Percentiles rank a stretch among this genome's conserved stretches.
These are phyloP conservation scores for Cercospora sesami DNA, from an alignment of 2,329 filamentous ascomycete genomes.

Conservation along the genomic window DNA sequence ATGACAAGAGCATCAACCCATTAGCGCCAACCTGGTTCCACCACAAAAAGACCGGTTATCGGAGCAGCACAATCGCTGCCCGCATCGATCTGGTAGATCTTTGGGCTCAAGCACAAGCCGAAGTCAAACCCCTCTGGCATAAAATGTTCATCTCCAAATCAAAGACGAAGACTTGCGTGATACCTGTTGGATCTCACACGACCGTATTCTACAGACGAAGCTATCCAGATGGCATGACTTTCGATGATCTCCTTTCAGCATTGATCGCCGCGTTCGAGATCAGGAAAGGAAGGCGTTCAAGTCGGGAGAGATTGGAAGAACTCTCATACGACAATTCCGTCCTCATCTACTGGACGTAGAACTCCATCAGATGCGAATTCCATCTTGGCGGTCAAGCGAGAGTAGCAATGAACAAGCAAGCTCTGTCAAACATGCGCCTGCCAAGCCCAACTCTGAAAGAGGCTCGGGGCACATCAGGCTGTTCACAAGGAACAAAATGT, in stretches of 20 bases:
- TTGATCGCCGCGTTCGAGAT: constrained; percentile 28
- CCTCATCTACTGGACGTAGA: constrained; percentile 29
- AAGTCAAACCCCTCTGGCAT: constrained; percentile 23
- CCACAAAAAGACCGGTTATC: constrained; percentile 22
- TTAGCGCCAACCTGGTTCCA: constrained; percentile 24
- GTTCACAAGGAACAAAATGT: not conserved
- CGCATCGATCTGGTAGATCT: constrained; percentile 25
- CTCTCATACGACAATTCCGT: constrained; percentile 25
- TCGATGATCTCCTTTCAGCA: constrained; percentile 24
- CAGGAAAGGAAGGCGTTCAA: constrained; percentile 20
- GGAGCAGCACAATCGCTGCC: constrained; percentile 26
- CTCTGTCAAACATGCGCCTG: not conserved
- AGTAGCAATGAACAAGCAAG: not conserved
- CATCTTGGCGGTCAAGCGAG: not conserved
- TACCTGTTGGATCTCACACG: constrained; percentile 21
- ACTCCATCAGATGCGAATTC: not conserved
- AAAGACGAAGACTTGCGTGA: constrained; percentile 27
- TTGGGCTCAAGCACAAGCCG: constrained; percentile 18
- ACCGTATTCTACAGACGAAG: constrained; percentile 25
- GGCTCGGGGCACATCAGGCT: not conserved
- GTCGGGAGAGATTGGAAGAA: constrained; percentile 23
- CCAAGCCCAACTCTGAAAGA: not conserved
- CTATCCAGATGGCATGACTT: constrained; percentile 29
- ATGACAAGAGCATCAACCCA: constrained; percentile 21
- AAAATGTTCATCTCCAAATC: constrained; percentile 25